phyloP scores from a whole-genome alignment of 768 basidiomycete genomes.

The Leccinum obscurum region DNA sequence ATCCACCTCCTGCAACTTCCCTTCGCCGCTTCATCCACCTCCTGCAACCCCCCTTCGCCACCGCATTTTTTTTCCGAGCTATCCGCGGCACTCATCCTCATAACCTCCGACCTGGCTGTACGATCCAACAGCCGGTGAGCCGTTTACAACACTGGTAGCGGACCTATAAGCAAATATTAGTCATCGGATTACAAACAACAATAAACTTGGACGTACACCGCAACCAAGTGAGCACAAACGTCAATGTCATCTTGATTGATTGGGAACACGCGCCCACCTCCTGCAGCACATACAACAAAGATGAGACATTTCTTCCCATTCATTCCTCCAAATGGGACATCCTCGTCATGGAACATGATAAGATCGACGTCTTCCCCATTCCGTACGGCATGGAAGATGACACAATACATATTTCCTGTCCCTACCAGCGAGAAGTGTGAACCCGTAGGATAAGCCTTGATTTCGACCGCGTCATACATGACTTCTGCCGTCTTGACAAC shows the following conservation, averaged over 20 bases:
- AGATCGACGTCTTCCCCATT: neutral
- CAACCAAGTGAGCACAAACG: neutral
- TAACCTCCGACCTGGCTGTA: too few species aligned
- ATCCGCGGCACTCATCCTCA: too few species aligned
- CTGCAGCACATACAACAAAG: neutral
- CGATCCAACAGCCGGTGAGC: too few species aligned
- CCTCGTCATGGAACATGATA: neutral
- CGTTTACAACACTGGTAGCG: too few species aligned
- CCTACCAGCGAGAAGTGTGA: neutral
- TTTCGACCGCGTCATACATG: neutral
- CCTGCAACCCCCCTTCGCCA: too few species aligned
- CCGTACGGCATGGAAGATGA: neutral
- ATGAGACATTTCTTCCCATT: neutral
- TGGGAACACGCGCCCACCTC: neutral
- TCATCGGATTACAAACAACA: neutral
- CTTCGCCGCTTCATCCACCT: too few species aligned
- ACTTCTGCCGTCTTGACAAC: neutral
- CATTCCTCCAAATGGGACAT: neutral
- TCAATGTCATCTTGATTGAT: neutral
- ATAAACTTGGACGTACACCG: neutral
- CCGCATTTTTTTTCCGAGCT: too few species aligned
- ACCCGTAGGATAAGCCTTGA: neutral
- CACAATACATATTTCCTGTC: neutral
- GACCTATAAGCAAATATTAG: too few species aligned
- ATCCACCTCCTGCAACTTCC: too few species aligned